Evolutionary conservation across 192 early-diverging fungal genomes (phyloP), one percentile per base, ranked within the genome.

Genomic region (Coemansia sp.): DNA sequence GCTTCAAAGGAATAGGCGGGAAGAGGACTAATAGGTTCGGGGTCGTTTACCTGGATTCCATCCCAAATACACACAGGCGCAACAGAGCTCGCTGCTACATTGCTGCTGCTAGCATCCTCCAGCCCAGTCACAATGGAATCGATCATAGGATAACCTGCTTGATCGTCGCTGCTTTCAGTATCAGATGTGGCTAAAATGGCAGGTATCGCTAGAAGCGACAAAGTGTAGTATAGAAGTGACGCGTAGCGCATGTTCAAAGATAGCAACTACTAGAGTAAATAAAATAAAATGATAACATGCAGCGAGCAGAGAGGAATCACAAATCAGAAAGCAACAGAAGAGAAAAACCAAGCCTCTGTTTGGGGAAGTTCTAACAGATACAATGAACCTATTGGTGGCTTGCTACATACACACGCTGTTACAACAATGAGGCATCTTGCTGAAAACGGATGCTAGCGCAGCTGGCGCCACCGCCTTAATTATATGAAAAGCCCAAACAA

Each of bases 41-140:
- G 66, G 30, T 82, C 80, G 35, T 47, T 47, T 35, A 62, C 38
- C 35, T 72, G 64, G n/a, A 53, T 19, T 13, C 39, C 23, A 5
- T 66, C 37, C 70, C 70, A 72, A 17, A 30, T 62, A 21, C 70
- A 72, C 46, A n/a, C 17, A n/a, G 44, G 44, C 44, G 44, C 44
- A n/a, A 17, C 3, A n/a, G 40, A 2, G 0, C 9, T 42, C 9
- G 40, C 3, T 3, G 40, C 40, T 42, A 16, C 44, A n/a, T 6
- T n/a, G 14, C 16, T 46, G 44, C 14, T 19, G 44, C 14, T 14
- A n/a, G n/a, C 44, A 4, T 1, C 44, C 44, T 46, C n/a, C 17
- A 14, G 3, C 44, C n/a, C 44, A n/a, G 42, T 13, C 42, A 43
- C 3, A 13, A 43, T 43, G 13, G 7, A 7, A 43, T 13, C 42